Percentiles rank a stretch among this genome's conserved stretches.
phyloP scores from a whole-genome alignment of 2,329 filamentous ascomycete genomes.

The Neopestalotiopsis sp. region DNA sequence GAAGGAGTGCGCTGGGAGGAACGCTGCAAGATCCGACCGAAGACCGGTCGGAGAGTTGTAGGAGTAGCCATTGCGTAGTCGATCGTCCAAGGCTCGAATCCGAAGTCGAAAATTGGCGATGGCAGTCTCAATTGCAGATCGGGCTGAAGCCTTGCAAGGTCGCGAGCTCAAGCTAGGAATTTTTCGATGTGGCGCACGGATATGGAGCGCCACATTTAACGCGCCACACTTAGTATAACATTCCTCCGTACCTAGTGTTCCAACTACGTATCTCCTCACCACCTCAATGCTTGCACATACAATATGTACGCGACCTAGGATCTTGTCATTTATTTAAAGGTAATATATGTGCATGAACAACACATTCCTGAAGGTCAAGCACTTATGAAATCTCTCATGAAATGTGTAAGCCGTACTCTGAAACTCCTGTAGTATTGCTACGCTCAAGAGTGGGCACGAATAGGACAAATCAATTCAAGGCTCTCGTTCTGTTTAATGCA shows the following conservation, averaged over 20 bases:
- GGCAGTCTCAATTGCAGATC: background rate
- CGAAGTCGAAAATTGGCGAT: background rate
- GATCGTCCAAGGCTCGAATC: background rate
- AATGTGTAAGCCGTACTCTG: too few relatives aligned
- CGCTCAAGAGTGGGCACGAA: too few relatives aligned
- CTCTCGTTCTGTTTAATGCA: too few relatives aligned
- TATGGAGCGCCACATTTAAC: background rate
- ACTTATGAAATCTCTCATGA: too few relatives aligned
- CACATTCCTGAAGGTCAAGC: too few relatives aligned
- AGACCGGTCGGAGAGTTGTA: slow-evolving; percentile 33
- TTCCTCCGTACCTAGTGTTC: too few relatives aligned
- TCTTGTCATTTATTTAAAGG: too few relatives aligned
- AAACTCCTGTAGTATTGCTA: too few relatives aligned
- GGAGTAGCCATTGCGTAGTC: slow-evolving; percentile 34
- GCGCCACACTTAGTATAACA: slow-evolving; percentile 15
- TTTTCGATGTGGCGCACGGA: slow-evolving; percentile 14
- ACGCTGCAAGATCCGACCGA: slow-evolving; percentile 33
- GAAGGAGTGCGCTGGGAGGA: slow-evolving; percentile 22
- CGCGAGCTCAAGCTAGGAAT: slow-evolving; percentile 12
- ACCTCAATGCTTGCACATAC: background rate
- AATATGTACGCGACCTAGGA: too few relatives aligned
- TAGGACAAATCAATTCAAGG: too few relatives aligned
- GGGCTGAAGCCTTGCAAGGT: slow-evolving; percentile 15
- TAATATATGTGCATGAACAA: too few relatives aligned
- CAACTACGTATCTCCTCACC: background rate